Percentiles rank a stretch among this genome's conserved stretches.
Evolutionary conservation across 1,284 basidiomycete species (phyloP).

Genomic region (Schizopora paradoxa): DNA sequence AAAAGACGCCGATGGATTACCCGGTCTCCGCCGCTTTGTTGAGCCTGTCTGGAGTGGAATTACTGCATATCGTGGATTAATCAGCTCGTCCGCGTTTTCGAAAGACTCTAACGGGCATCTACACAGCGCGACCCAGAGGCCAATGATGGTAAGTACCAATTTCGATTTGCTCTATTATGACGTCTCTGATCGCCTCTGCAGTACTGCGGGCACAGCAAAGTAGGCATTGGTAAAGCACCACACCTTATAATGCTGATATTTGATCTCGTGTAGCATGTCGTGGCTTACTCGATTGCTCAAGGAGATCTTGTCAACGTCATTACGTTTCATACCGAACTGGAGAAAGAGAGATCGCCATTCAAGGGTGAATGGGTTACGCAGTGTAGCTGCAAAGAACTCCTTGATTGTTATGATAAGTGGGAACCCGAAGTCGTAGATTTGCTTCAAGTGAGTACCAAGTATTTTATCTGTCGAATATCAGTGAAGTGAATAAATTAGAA

Average conservation of each 20-base stretch:
- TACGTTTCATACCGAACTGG: slow-evolving; percentile 38
- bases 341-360: slow-evolving; percentile 37
- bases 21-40: slow-evolving; percentile 20
- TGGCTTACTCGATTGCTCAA: slow-evolving; percentile 43
- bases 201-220: slow-evolving; percentile 40
- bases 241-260: slow-evolving; percentile 7
- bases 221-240: slow-evolving; percentile 22
- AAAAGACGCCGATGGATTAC: slow-evolving; percentile 14
- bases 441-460: slow-evolving; percentile 32
- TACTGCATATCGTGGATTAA: slow-evolving; percentile 32
- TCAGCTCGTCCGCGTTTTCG: slow-evolving; percentile 28
- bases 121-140: slow-evolving; percentile 15
- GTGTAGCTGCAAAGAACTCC: slow-evolving; percentile 33
- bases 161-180: neutral
- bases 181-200: slow-evolving; percentile 15
- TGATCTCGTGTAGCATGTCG: slow-evolving; percentile 33
- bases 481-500: slow-evolving; percentile 2
- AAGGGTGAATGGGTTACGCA: slow-evolving; percentile 38
- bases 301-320: slow-evolving; percentile 44
- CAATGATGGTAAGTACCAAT: slow-evolving; percentile 17
- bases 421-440: slow-evolving; percentile 42
- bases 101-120: slow-evolving; percentile 9
- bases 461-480: neutral
- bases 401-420: slow-evolving; percentile 36
- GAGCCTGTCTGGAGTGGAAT: slow-evolving; percentile 34